These are phyloP conservation scores for Chrysopogon serrulatus DNA, from an alignment of 176 grass and related monocot species.

Conservation along the genomic window DNA sequence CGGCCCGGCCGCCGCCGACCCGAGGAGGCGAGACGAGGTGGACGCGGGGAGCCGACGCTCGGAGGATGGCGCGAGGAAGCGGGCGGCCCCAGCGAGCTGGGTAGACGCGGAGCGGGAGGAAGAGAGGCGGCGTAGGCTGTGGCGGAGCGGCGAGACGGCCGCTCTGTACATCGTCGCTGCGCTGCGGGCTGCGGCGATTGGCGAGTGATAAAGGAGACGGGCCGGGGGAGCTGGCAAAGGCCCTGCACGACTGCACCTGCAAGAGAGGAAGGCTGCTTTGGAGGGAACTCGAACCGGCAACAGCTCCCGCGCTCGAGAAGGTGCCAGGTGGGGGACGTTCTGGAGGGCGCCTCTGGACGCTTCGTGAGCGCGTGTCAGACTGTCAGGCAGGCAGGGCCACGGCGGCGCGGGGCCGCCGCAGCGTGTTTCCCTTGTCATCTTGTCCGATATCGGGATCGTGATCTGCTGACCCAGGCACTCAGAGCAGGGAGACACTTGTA, in stretches of 20 bases:
- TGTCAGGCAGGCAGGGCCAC: not conserved
- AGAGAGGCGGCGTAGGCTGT: not conserved
- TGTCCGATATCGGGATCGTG: not conserved
- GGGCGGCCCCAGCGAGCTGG: not conserved
- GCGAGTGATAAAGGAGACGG: not conserved
- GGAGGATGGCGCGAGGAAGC: not conserved
- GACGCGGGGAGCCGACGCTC: not conserved
- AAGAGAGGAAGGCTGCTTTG: not conserved
- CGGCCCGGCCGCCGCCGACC: not conserved
- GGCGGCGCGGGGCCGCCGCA: not conserved
- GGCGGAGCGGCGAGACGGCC: not conserved
- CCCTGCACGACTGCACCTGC: not conserved
- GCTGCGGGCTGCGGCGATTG: not conserved
- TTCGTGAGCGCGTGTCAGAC: conserved; percentile 4
- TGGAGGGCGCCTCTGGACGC: not conserved
- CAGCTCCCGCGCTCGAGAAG: not conserved
- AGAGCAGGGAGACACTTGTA: no score
- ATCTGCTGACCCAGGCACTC: no score
- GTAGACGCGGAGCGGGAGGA: not conserved
- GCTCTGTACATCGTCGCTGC: conserved; percentile 1
- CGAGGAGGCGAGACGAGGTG: not conserved
- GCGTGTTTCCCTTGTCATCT: not conserved
- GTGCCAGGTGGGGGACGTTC: not conserved
- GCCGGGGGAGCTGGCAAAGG: not conserved
- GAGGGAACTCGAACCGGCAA: not conserved